These are phyloP conservation scores for Cicer chorassanicum DNA, from an alignment of 306 rosid genomes.

Conservation along the genomic window DNA sequence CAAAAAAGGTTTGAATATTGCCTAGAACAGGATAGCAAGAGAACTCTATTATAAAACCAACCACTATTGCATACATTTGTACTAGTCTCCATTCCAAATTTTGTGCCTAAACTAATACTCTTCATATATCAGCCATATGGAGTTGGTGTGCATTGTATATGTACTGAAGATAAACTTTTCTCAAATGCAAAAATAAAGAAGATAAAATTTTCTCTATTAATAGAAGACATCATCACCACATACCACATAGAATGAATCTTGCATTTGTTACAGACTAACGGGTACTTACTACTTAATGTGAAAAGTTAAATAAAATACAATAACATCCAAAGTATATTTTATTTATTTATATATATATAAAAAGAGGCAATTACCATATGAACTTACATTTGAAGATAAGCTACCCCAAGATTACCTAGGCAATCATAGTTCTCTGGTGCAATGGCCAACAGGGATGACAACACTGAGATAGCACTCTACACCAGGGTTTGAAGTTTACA, in stretches of 20 bases:
- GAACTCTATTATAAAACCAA: conserved; percentile 2
- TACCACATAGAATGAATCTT: background rate
- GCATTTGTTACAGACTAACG: conserved; percentile 11
- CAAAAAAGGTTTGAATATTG: background rate
- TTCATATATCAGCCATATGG: background rate
- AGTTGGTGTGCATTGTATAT: background rate
- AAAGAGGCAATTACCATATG: conserved; percentile 8
- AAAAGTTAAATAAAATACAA: conserved; percentile 15
- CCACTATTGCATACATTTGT: background rate
- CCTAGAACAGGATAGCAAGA: conserved; percentile 13
- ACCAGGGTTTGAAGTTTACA: conserved; percentile 41
- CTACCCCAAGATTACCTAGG: conserved; percentile 92
- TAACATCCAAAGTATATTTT: background rate
- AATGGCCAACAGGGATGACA: conserved; percentile 78
- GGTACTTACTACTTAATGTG: background rate
- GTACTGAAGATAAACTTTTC: conserved; percentile 20
- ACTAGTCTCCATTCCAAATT: background rate
- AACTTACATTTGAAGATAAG: conserved; percentile 82
- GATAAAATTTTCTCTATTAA: conserved; percentile 23
- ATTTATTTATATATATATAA: background rate
- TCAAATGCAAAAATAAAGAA: background rate
- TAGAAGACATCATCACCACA: conserved; percentile 1
- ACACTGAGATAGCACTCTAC: conserved; percentile 83
- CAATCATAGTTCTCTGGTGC: conserved; percentile 83
- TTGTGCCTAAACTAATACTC: conserved; percentile 19